phyloP scores from a whole-genome alignment of 441 rosid genomes.

The Theobroma grandiflorum region DNA sequence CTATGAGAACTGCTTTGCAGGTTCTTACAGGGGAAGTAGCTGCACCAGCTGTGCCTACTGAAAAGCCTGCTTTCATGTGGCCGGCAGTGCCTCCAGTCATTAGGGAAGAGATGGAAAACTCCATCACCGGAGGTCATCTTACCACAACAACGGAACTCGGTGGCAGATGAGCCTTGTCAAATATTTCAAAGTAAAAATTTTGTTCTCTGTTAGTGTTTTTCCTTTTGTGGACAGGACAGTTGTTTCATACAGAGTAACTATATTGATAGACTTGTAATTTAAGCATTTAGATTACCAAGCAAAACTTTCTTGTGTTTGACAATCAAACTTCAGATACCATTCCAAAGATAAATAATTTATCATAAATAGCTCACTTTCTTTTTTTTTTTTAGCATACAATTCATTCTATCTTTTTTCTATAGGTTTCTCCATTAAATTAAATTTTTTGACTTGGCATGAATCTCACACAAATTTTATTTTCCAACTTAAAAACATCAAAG shows the following conservation, averaged over 20 bases:
- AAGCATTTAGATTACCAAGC: not conserved
- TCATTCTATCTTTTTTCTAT: too few species aligned
- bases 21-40: constrained; percentile 63
- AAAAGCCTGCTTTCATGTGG: constrained; percentile 79
- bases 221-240: not conserved
- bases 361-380: too few species aligned
- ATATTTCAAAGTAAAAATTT: not conserved
- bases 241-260: not conserved
- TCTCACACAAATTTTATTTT: too few species aligned
- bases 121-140: constrained; percentile 40
- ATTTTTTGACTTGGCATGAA: too few species aligned
- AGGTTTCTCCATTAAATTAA: too few species aligned
- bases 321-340: not conserved
- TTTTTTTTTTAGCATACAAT: too few species aligned
- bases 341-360: too few species aligned
- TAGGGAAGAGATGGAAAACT: constrained; percentile 48
- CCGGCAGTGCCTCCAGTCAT: constrained; percentile 65
- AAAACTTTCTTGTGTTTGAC: not conserved
- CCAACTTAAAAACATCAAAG: too few species aligned
- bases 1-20: constrained; percentile 63
- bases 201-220: not conserved
- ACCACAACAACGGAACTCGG: constrained; percentile 44
- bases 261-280: too few species aligned
- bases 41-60: constrained; percentile 54
- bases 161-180: constrained; percentile 43